phyloP scores from a whole-genome alignment of 1,284 basidiomycete species.

The Boletus nobilissimus region DNA sequence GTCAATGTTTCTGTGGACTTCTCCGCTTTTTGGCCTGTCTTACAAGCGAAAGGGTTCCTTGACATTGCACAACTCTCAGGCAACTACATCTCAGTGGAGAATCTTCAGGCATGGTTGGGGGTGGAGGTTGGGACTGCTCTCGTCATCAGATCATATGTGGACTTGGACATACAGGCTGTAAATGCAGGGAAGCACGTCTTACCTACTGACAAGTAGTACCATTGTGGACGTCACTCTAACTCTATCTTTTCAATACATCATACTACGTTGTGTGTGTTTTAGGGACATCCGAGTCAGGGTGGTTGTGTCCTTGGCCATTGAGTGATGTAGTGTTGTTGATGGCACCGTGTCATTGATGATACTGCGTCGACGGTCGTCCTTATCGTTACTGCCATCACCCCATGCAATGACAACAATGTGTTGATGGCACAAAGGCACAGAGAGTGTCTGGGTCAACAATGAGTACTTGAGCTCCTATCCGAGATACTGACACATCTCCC shows the following conservation, averaged over 20 bases:
- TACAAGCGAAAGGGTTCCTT: background rate
- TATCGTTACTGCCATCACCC: too few species aligned
- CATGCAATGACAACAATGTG: too few species aligned
- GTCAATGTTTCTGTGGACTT: background rate
- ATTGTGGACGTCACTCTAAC: background rate
- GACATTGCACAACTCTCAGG: background rate
- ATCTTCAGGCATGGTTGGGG: background rate
- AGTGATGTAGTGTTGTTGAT: too few species aligned
- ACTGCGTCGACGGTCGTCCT: too few species aligned
- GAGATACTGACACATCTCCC: too few species aligned
- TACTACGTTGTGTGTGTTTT: too few species aligned
- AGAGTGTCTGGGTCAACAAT: too few species aligned
- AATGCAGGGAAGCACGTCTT: background rate
- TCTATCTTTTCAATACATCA: background rate
- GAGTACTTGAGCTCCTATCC: too few species aligned
- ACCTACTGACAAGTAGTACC: background rate
- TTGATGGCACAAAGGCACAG: too few species aligned
- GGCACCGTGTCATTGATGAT: too few species aligned
- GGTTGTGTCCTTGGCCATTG: too few species aligned
- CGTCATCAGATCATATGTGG: background rate
- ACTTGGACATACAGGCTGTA: background rate
- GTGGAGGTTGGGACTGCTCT: background rate
- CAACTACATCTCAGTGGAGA: background rate
- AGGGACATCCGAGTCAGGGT: too few species aligned
- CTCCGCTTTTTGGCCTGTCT: background rate